phyloP scores from a whole-genome alignment of 257 asterid genomes.

The Asclepias syriaca region DNA sequence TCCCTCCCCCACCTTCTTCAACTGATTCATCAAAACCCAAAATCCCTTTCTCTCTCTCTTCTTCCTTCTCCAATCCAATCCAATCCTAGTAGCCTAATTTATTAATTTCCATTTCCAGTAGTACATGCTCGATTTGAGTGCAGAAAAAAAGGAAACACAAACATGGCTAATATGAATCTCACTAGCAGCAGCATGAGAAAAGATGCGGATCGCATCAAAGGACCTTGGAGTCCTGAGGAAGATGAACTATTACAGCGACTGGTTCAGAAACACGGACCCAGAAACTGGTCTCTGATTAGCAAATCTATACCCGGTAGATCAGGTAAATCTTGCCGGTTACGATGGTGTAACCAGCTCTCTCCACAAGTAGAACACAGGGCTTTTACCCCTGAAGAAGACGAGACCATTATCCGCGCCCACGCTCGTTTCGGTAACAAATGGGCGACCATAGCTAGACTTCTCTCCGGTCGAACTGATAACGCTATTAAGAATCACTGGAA shows the following conservation, averaged over 20 bases:
- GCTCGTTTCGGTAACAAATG: conserved; percentile 87
- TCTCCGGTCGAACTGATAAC: conserved; percentile 95
- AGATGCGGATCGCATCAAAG: conserved; percentile 81
- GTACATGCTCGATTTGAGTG: background rate
- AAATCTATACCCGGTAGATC: conserved; percentile 81
- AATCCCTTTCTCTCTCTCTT: background rate
- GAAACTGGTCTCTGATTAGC: conserved; percentile 91
- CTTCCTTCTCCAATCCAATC: background rate
- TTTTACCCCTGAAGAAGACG: conserved; percentile 77
- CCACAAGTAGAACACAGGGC: conserved; percentile 94
- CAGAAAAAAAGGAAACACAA: too few species aligned
- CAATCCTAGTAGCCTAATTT: too few species aligned
- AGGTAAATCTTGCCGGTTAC: conserved; percentile 82
- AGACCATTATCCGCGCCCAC: conserved; percentile 72
- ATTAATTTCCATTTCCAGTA: background rate
- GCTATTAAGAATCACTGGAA: conserved; percentile 97
- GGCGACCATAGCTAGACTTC: conserved; percentile 90
- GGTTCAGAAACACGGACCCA: conserved; percentile 73
- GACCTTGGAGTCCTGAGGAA: conserved; percentile 97
- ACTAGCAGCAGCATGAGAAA: conserved; percentile 18
- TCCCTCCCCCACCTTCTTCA: background rate
- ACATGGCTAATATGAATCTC: conserved; percentile 7
- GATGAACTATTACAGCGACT: conserved; percentile 66
- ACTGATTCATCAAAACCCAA: conserved; percentile 15
- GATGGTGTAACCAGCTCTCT: conserved; percentile 98